phyloP scores from a whole-genome alignment of 1,284 basidiomycete genomes.

The Hemileia vastatrix region DNA sequence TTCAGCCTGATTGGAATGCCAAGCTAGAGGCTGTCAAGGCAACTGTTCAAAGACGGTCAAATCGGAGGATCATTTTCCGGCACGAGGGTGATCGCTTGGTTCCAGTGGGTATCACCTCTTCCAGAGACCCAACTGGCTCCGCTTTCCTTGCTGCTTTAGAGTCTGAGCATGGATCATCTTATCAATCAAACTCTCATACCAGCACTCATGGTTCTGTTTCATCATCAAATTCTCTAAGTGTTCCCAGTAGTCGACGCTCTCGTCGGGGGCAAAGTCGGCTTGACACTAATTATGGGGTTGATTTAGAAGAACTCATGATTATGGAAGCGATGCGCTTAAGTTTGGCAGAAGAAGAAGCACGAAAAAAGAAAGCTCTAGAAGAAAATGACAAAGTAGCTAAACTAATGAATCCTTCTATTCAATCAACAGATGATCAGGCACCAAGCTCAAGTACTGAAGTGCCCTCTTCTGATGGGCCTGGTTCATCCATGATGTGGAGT shows the following conservation, averaged over 20 bases:
- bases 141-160: constrained; percentile 48
- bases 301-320: constrained; percentile 67
- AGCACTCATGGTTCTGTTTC: constrained; percentile 17
- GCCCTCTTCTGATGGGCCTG: no score
- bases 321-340: constrained; percentile 98
- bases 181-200: constrained; percentile 26
- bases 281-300: constrained; percentile 8
- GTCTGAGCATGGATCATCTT: constrained; percentile 54
- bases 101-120: constrained; percentile 77
- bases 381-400: no score
- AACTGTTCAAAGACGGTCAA: constrained; percentile 76
- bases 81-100: constrained; percentile 95
- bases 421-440: no score
- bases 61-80: constrained; percentile 93
- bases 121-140: constrained; percentile 48
- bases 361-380: constrained; percentile 42
- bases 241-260: constrained; percentile 21
- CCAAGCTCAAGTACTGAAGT: no score
- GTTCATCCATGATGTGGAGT: no score
- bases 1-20: constrained; percentile 87
- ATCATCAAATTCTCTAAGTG: constrained; percentile 18
- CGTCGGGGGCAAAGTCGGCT: constrained; percentile 23
- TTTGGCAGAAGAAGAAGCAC: constrained; percentile 68
- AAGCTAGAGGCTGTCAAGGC: constrained; percentile 81
- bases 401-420: no score